phyloP scores from a whole-genome alignment of 495 filamentous ascomycete species.

The Tuber brumale region DNA sequence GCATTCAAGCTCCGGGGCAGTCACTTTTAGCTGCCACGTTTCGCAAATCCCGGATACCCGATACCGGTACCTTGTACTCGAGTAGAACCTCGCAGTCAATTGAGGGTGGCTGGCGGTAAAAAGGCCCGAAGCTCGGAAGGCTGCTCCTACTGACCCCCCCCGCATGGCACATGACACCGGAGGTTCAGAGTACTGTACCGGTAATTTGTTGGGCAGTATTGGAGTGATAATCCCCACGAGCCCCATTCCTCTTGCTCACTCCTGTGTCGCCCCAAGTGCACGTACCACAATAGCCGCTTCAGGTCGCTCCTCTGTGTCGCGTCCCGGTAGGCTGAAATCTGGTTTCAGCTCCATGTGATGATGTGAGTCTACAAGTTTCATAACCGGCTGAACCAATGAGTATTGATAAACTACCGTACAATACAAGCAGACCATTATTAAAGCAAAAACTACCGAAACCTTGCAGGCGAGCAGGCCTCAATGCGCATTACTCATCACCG shows the following conservation, averaged over 20 bases:
- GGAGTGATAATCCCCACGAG: background rate
- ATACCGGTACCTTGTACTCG: background rate
- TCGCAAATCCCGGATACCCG: background rate
- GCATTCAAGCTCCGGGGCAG: background rate
- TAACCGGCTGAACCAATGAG: background rate
- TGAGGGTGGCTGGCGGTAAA: background rate
- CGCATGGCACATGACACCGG: background rate
- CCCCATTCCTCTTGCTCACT: background rate
- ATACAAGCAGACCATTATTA: background rate
- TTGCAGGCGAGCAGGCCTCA: background rate
- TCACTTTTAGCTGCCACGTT: background rate
- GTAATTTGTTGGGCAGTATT: background rate
- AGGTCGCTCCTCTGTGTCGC: background rate
- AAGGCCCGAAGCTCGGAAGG: background rate
- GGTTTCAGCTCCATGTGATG: background rate
- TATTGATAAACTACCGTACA: background rate
- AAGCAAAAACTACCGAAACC: background rate
- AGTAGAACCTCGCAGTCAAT: background rate
- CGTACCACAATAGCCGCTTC: background rate
- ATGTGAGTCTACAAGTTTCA: background rate
- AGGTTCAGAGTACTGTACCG: background rate
- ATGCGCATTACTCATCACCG: background rate
- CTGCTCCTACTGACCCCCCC: background rate
- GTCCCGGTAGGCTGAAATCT: background rate
- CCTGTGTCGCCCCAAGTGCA: background rate